phyloP scores from a whole-genome alignment of 352 stramenopile species.

The Globisporangium spiculum region DNA sequence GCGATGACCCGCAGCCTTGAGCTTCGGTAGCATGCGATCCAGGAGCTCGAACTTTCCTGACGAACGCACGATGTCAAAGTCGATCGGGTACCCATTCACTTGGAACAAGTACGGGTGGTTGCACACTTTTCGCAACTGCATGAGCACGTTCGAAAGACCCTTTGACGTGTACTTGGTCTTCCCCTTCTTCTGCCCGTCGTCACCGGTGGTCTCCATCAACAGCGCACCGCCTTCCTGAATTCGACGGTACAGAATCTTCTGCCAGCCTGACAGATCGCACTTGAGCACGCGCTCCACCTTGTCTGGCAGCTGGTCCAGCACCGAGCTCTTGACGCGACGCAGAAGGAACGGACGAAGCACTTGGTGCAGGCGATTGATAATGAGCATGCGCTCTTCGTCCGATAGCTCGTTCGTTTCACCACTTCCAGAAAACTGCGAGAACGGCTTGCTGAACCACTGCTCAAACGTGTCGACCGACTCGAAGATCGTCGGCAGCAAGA shows the following conservation, averaged over 20 bases:
- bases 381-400: conserved; percentile 87
- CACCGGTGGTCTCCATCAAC: conserved; percentile 73
- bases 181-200: conserved; percentile 57
- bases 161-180: conserved; percentile 86
- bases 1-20: conserved; percentile 91
- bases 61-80: conserved; percentile 84
- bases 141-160: conserved; percentile 84
- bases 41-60: conserved; percentile 95
- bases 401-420: conserved; percentile 81
- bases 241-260: conserved; percentile 87
- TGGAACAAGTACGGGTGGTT: conserved; percentile 90
- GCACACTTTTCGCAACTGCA: conserved; percentile 88
- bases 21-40: conserved; percentile 95
- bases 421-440: conserved; percentile 75
- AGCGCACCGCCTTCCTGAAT: conserved; percentile 87
- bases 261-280: conserved; percentile 83
- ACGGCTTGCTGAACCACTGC: conserved; percentile 89
- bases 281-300: conserved; percentile 88
- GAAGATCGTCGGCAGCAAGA: conserved; percentile 91
- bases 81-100: conserved; percentile 78
- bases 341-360: conserved; percentile 84
- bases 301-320: conserved; percentile 83
- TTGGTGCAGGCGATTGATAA: conserved; percentile 86
- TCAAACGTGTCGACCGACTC: conserved; percentile 89
- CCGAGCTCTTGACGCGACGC: conserved; percentile 82